These are phyloP conservation scores for Fraxinus anomala DNA, from an alignment of 257 asterid species.

Conservation along the genomic window DNA sequence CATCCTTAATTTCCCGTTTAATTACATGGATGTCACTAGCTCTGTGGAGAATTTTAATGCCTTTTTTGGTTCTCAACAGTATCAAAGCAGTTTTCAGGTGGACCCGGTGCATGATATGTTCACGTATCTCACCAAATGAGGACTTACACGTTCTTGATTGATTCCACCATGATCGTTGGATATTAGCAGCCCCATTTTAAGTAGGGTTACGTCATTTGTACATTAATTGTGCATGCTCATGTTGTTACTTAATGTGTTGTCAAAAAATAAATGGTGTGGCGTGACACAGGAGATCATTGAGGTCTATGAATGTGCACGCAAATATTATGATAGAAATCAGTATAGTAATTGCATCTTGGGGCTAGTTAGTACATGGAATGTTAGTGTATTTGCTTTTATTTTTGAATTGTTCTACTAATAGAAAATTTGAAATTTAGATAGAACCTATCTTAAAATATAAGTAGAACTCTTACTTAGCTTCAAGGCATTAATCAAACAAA, in stretches of 20 bases:
- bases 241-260: too few relatives aligned
- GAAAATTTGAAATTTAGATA: too few relatives aligned
- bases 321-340: not conserved
- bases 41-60: not conserved
- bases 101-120: slow-evolving; percentile 46
- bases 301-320: not conserved
- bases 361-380: not conserved
- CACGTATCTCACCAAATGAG: slow-evolving; percentile 33
- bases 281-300: not conserved
- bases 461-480: too few relatives aligned
- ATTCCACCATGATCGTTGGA: not conserved
- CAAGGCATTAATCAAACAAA: too few relatives aligned
- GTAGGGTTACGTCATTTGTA: not conserved
- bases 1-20: slow-evolving; percentile 29
- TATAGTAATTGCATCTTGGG: not conserved
- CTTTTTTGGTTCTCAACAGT: slow-evolving; percentile 14
- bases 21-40: slow-evolving; percentile 39
- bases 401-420: too few relatives aligned
- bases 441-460: too few relatives aligned
- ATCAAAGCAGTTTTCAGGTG: slow-evolving; percentile 32
- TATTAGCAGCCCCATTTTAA: not conserved
- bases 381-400: not conserved
- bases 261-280: not conserved
- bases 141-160: slow-evolving; percentile 5
- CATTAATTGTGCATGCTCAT: too few relatives aligned